A percentile compares a stretch with the other conserved stretches of the same genome.
phyloP scores from a whole-genome alignment of 495 filamentous ascomycete species.

The Tirmania nivea region DNA sequence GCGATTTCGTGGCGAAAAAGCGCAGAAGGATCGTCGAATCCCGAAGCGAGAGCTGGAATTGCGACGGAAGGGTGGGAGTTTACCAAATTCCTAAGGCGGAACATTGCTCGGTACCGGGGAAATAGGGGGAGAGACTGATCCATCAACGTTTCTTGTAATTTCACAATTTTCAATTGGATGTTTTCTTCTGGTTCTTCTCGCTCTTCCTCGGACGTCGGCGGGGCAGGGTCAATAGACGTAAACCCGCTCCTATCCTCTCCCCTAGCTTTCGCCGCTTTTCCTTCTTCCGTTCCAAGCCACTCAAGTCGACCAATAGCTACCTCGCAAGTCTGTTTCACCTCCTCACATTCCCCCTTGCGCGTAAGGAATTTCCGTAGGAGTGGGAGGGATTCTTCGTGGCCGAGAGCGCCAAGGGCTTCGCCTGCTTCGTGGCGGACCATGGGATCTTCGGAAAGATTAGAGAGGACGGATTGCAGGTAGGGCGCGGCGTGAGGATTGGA shows the following conservation, averaged over 20 bases:
- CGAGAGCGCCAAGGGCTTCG: conserved; percentile 81
- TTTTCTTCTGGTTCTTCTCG: conserved; percentile 28
- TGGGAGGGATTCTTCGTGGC: conserved; percentile 44
- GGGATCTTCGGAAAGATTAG: conserved; percentile 55
- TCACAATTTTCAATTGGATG: conserved; percentile 5
- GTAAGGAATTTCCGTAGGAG: conserved; percentile 51
- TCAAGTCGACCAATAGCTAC: conserved; percentile 84
- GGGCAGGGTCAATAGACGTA: conserved; percentile 85
- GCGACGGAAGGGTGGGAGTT: conserved; percentile 68
- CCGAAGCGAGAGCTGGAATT: conserved; percentile 63
- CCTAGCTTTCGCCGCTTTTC: conserved; percentile 49
- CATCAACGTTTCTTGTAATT: conserved; percentile 53
- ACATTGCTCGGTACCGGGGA: conserved; percentile 92
- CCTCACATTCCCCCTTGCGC: conserved; percentile 44
- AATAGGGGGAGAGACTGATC: conserved; percentile 65
- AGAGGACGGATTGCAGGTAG: conserved; percentile 52
- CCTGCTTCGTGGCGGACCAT: conserved; percentile 97
- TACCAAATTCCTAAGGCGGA: conserved; percentile 76
- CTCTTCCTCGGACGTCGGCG: conserved; percentile 51
- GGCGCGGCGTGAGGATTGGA: conserved; percentile 50
- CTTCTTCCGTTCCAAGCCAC: conserved; percentile 64
- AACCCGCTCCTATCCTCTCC: conserved; percentile 73
- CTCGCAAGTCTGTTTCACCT: conserved; percentile 89
- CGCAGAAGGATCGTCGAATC: conserved; percentile 65
- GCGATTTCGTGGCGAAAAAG: conserved; percentile 97